Conservation (phyloP, 2,329 filamentous ascomycete species). For the Fusarium napiforme region DNA sequence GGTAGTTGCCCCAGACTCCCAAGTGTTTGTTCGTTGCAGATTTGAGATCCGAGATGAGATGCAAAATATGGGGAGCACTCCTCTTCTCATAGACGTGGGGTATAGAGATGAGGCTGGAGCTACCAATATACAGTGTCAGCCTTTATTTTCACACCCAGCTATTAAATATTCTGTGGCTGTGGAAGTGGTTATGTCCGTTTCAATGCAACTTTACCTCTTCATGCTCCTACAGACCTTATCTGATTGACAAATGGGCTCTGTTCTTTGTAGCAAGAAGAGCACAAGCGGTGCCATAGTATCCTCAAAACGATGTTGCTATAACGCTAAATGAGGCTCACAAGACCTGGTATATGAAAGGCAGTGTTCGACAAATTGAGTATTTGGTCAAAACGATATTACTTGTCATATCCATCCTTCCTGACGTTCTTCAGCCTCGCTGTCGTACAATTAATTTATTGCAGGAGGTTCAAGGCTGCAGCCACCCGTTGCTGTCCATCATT, state of each 20-base stretch:
- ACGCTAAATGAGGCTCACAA: background rate
- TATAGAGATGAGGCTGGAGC: conserved; percentile 21
- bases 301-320: background rate
- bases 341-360: background rate
- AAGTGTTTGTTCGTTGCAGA: conserved; percentile 1
- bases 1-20: conserved; percentile 25
- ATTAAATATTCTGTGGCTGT: background rate
- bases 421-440: conserved; percentile 3
- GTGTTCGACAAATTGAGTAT: conserved; percentile 1
- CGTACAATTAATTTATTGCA: background rate
- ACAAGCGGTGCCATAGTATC: background rate
- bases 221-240: background rate
- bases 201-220: background rate
- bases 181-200: background rate
- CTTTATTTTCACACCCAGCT: conserved; percentile 5
- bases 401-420: conserved; percentile 27
- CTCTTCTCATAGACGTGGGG: conserved; percentile 7
- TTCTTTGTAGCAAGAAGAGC: background rate
- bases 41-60: conserved; percentile 27
- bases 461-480: conserved; percentile 7
- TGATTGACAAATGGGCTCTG: background rate
- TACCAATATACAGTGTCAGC: conserved; percentile 24
- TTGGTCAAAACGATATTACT: conserved; percentile 1
- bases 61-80: conserved; percentile 21
- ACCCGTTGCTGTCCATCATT: conserved; percentile 3